These are phyloP conservation scores for Lactifluus rugatus DNA, from an alignment of 768 basidiomycete species.

Conservation along the genomic window DNA sequence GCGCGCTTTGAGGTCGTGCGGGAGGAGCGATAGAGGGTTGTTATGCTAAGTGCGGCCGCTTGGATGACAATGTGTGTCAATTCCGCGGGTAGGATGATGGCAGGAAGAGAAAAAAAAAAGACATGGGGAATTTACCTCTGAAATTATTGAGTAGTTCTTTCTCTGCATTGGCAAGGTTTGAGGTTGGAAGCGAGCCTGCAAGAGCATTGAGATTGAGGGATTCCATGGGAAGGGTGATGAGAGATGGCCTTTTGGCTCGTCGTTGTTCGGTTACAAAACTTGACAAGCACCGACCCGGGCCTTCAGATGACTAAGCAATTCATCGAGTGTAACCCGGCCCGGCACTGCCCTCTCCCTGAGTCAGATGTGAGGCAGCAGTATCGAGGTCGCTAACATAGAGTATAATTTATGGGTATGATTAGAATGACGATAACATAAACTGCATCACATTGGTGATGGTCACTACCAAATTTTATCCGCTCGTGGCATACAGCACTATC, in stretches of 20 bases:
- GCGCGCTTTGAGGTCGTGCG: constrained; percentile 67
- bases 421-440: too few relatives aligned
- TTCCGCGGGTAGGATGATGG: constrained; percentile 19
- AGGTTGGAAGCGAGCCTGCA: constrained; percentile 60
- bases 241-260: neutral
- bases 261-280: constrained; percentile 11
- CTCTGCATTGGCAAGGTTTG: constrained; percentile 67
- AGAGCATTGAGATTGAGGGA: constrained; percentile 74
- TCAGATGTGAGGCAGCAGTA: too few relatives aligned
- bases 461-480: too few relatives aligned
- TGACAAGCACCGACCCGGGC: neutral
- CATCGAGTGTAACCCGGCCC: neutral
- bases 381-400: too few relatives aligned
- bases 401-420: too few relatives aligned
- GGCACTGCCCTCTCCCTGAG: too few relatives aligned
- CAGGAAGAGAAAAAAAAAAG: neutral
- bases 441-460: too few relatives aligned
- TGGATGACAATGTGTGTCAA: constrained; percentile 11
- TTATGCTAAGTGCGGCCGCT: constrained; percentile 76
- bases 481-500: too few relatives aligned
- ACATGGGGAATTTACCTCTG: constrained; percentile 41
- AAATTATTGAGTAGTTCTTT: constrained; percentile 75
- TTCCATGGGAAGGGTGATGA: constrained; percentile 38
- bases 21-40: constrained; percentile 75
- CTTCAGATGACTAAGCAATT: constrained; percentile 4